Conservation (phyloP, 2,329 filamentous ascomycete genomes). For the Penicillium expansum region DNA sequence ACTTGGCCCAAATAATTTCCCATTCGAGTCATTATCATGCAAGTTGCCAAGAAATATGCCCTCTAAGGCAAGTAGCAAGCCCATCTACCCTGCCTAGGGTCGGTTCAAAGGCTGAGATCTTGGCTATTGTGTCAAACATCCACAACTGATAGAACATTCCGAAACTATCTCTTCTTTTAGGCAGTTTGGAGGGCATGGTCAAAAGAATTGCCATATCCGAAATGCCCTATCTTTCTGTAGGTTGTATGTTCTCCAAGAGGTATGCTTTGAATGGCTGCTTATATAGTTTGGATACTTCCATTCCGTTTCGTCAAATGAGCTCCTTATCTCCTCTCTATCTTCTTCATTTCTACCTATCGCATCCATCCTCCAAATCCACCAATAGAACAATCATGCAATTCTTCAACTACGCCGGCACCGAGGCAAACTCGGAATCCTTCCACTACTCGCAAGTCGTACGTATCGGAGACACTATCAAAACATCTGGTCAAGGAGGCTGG, state of each 20-base stretch:
- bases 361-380: background rate
- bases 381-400: conserved; percentile 6
- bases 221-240: no score
- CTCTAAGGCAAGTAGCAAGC: background rate
- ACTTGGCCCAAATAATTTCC: background rate
- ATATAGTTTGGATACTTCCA: no score
- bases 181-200: no score
- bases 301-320: no score
- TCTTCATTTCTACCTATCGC: no score
- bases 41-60: background rate
- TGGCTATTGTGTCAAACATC: background rate
- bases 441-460: conserved; percentile 27
- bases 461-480: conserved; percentile 22
- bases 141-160: no score
- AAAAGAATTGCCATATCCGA: no score
- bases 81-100: background rate
- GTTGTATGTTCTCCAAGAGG: no score
- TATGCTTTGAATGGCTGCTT: no score
- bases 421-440: conserved; percentile 12
- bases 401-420: conserved; percentile 11
- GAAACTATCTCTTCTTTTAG: no score
- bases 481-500: conserved; percentile 27
- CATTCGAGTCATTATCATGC: background rate
- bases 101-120: background rate
- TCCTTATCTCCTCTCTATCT: no score